Conservation (phyloP, 768 basidiomycete species). For the Strobilomyces confusus region DNA sequence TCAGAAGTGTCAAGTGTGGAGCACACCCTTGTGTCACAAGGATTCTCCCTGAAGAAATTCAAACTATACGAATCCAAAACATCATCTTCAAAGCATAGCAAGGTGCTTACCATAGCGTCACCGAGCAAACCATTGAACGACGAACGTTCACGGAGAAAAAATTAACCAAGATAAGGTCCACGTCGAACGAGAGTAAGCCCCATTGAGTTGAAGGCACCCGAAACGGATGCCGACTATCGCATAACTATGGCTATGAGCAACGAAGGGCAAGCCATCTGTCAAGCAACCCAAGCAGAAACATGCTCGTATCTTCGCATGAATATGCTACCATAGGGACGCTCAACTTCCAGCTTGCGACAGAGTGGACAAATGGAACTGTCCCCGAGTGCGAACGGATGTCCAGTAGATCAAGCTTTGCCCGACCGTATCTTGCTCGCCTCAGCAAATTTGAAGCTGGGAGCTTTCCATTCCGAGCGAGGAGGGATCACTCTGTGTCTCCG, state of each 20-base stretch:
- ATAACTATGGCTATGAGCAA: constrained; percentile 91
- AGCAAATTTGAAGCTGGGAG: constrained; percentile 70
- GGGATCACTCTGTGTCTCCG: constrained; percentile 74
- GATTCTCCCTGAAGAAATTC: constrained; percentile 96
- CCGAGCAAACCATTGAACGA: constrained; percentile 36
- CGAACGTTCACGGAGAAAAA: constrained; percentile 57
- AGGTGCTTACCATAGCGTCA: constrained; percentile 22
- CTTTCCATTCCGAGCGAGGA: constrained; percentile 62
- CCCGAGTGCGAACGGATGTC: constrained; percentile 14
- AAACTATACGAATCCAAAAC: constrained; percentile 45
- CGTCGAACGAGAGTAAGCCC: constrained; percentile 85
- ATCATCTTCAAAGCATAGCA: constrained; percentile 44
- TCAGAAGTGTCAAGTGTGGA: constrained; percentile 67
- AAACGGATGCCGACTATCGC: constrained; percentile 57
- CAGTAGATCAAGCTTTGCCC: constrained; percentile 48
- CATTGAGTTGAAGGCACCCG: constrained; percentile 71
- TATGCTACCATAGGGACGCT: constrained; percentile 38
- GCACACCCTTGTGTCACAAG: constrained; percentile 53
- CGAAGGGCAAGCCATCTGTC: constrained; percentile 39
- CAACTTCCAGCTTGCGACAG: constrained; percentile 45
- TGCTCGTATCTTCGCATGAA: constrained; percentile 78
- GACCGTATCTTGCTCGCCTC: constrained; percentile 46
- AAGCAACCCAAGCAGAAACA: constrained; percentile 42
- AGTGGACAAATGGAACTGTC: constrained; percentile 48
- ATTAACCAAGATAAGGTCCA: constrained; percentile 32